Conservation (phyloP, 108 stramenopile genomes). For the Cyclotella distinguenda region DNA sequence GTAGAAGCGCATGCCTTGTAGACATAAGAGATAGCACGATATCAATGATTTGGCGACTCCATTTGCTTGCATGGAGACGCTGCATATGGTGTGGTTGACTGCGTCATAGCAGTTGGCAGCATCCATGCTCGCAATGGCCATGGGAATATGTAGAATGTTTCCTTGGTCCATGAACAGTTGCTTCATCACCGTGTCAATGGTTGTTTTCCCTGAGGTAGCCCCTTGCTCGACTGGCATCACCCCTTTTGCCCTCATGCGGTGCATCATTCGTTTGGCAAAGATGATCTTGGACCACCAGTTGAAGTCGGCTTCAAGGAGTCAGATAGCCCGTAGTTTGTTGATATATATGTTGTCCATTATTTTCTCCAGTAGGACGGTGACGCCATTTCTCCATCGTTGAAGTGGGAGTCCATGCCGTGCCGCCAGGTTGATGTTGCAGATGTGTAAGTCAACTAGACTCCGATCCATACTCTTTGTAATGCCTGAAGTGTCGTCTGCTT, state of each 20-base stretch:
- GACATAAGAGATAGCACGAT: too few relatives aligned
- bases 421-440: background rate
- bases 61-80: too few relatives aligned
- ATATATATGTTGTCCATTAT: slow-evolving; percentile 8
- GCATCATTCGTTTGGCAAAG: slow-evolving; percentile 25
- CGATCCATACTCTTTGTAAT: background rate
- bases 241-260: background rate
- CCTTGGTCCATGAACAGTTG: too few relatives aligned
- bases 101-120: too few relatives aligned
- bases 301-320: slow-evolving; percentile 25
- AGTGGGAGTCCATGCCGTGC: background rate
- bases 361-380: slow-evolving; percentile 26
- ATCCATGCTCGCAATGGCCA: too few relatives aligned
- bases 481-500: slow-evolving; percentile 12
- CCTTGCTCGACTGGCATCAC: too few relatives aligned
- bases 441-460: background rate
- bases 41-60: too few relatives aligned
- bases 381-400: slow-evolving; percentile 3
- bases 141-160: too few relatives aligned
- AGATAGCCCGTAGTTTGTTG: slow-evolving; percentile 19
- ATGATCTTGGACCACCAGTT: slow-evolving; percentile 17
- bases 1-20: too few relatives aligned
- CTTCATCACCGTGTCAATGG: too few relatives aligned
- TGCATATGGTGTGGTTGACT: too few relatives aligned
- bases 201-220: too few relatives aligned